phyloP scores from a whole-genome alignment of 441 rosid genomes.

The Dalechampia spathulata region DNA sequence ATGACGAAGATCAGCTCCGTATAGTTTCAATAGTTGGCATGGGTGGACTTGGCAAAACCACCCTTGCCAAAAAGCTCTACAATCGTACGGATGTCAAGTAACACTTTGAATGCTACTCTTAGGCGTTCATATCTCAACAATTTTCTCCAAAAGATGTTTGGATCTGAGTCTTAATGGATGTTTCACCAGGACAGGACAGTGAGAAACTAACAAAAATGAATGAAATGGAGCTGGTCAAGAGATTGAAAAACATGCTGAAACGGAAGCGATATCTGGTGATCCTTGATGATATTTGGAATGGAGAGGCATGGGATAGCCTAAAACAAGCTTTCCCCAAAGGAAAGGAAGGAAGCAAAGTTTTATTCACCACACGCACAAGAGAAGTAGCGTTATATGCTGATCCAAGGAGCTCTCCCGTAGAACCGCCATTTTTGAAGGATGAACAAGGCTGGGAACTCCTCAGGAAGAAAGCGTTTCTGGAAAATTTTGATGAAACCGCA shows the following conservation, averaged over 20 bases:
- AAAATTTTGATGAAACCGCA: not conserved
- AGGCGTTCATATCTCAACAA: not conserved
- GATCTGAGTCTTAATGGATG: not conserved
- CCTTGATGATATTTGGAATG: slow-evolving; percentile 29
- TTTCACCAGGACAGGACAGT: not conserved
- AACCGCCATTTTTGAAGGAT: slow-evolving; percentile 18
- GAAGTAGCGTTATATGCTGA: slow-evolving; percentile 23
- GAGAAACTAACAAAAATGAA: slow-evolving; percentile 11
- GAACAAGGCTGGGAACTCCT: slow-evolving; percentile 31
- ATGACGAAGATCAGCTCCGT: not conserved
- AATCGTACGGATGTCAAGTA: not conserved
- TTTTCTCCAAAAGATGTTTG: not conserved
- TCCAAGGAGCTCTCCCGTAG: slow-evolving; percentile 16
- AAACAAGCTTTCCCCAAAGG: slow-evolving; percentile 18
- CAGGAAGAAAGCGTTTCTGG: slow-evolving; percentile 19
- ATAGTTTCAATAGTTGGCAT: slow-evolving; percentile 16
- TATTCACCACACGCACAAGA: slow-evolving; percentile 24
- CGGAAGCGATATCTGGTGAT: slow-evolving; percentile 27
- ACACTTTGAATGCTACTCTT: slow-evolving; percentile 9
- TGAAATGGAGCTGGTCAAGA: slow-evolving; percentile 19
- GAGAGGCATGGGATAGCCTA: slow-evolving; percentile 22
- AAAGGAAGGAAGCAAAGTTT: slow-evolving; percentile 22
- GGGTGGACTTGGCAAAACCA: slow-evolving; percentile 22
- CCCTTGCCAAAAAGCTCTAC: slow-evolving; percentile 14
- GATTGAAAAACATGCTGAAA: slow-evolving; percentile 12